A percentile compares a stretch with the other conserved stretches of the same genome.
Conservation (phyloP, 1,284 basidiomycete genomes). For the Boletus smithii region DNA sequence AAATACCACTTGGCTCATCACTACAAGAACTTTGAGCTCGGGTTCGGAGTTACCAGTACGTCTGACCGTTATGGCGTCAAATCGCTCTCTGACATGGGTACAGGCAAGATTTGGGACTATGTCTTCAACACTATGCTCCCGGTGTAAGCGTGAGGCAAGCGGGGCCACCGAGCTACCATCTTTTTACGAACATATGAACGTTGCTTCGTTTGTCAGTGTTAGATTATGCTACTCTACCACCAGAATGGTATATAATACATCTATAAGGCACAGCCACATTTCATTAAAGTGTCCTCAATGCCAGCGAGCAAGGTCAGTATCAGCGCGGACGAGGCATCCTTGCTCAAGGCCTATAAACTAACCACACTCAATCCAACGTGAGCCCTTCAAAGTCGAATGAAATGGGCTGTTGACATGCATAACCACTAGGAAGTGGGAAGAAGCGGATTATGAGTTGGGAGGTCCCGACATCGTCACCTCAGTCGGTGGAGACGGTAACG, state of each 20-base stretch:
- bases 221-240: conserved; percentile 6
- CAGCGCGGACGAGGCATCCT: conserved; percentile 66
- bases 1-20: conserved; percentile 98
- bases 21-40: conserved; percentile 97
- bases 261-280: conserved; percentile 22
- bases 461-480: conserved; percentile 60
- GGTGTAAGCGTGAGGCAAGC: conserved; percentile 38
- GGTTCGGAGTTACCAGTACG: conserved; percentile 93
- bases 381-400: conserved; percentile 16
- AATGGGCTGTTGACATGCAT: conserved; percentile 6
- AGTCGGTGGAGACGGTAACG: conserved; percentile 52
- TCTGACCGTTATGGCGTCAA: conserved; percentile 10
- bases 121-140: conserved; percentile 84
- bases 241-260: conserved; percentile 9
- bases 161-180: background rate
- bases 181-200: background rate
- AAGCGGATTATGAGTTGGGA: conserved; percentile 72
- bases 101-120: conserved; percentile 91
- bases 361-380: conserved; percentile 68
- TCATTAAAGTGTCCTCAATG: conserved; percentile 11
- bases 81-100: conserved; percentile 9
- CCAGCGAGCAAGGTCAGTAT: conserved; percentile 52
- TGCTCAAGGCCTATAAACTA: conserved; percentile 73
- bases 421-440: conserved; percentile 68
- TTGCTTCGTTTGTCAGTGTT: conserved; percentile 12